Conservation (phyloP, 495 filamentous ascomycete species). For the Penicillium subrubescens region DNA sequence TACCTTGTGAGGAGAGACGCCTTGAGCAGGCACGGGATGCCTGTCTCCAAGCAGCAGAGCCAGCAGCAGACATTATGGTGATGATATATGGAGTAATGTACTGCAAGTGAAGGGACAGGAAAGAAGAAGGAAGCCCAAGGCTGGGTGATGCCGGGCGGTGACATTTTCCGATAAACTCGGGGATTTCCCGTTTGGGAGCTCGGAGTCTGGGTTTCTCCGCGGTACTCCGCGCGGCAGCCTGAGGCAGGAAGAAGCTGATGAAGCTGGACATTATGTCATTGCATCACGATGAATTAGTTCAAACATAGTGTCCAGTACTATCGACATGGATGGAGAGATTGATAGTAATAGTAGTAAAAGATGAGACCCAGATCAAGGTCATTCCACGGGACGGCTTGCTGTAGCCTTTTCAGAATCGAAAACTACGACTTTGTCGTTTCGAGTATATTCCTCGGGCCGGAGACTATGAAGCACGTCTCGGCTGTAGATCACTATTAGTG, state of each 20-base stretch:
- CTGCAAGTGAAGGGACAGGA: constrained; percentile 26
- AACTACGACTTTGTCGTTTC: too few relatives aligned
- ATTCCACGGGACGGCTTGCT: too few relatives aligned
- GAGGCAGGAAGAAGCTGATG: background rate
- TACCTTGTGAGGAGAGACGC: constrained; percentile 48
- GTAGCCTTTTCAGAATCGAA: too few relatives aligned
- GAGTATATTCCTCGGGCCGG: too few relatives aligned
- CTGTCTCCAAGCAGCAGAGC: constrained; percentile 74
- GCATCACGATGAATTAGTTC: too few relatives aligned
- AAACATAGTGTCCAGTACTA: too few relatives aligned
- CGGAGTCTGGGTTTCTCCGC: constrained; percentile 21
- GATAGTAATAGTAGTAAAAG: too few relatives aligned
- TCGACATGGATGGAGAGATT: background rate
- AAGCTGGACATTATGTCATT: background rate
- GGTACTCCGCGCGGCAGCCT: background rate
- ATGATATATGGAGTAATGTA: constrained; percentile 19
- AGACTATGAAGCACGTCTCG: too few relatives aligned
- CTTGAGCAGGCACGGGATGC: constrained; percentile 69
- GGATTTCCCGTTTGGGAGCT: constrained; percentile 15
- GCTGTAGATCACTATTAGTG: too few relatives aligned
- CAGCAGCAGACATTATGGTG: constrained; percentile 68
- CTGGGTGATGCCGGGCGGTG: constrained; percentile 1
- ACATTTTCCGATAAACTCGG: constrained; percentile 22
- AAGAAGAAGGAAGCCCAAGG: constrained; percentile 10
- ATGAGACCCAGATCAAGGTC: too few relatives aligned